phyloP scores from a whole-genome alignment of 2,329 filamentous ascomycete species.

The Monilinia laxa region DNA sequence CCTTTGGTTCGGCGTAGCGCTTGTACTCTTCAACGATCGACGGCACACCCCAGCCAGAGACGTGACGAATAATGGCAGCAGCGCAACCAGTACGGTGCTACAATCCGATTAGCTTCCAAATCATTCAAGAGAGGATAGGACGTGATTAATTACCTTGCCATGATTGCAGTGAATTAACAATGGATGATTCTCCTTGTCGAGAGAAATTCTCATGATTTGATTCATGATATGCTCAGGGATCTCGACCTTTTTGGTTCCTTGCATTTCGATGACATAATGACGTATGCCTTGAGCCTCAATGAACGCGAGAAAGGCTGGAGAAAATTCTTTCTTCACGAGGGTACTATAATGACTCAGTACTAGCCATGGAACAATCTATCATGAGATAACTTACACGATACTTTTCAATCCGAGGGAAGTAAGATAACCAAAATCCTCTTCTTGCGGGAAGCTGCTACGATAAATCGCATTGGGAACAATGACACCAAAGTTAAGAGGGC shows the following conservation, averaged over 20 bases:
- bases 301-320: conserved; percentile 57
- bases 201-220: conserved; percentile 67
- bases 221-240: conserved; percentile 68
- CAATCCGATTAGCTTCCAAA: conserved; percentile 25
- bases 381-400: conserved; percentile 61
- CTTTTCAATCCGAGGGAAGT: conserved; percentile 69
- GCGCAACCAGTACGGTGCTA: conserved; percentile 88
- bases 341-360: conserved; percentile 47
- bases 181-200: conserved; percentile 73
- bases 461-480: conserved; percentile 70
- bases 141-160: conserved; percentile 57
- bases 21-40: conserved; percentile 72
- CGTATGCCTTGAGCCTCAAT: conserved; percentile 65
- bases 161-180: conserved; percentile 91
- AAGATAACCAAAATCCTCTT: conserved; percentile 69
- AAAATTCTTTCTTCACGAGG: conserved; percentile 61
- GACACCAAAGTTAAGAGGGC: conserved; percentile 71
- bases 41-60: conserved; percentile 64
- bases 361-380: background rate
- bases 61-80: conserved; percentile 74
- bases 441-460: conserved; percentile 75
- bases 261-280: conserved; percentile 74
- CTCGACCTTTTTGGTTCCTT: conserved; percentile 80
- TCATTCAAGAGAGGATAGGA: background rate
- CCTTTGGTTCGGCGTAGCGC: conserved; percentile 60